phyloP scores from a whole-genome alignment of 2,329 filamentous ascomycete genomes.

The Fusarium chaquense region DNA sequence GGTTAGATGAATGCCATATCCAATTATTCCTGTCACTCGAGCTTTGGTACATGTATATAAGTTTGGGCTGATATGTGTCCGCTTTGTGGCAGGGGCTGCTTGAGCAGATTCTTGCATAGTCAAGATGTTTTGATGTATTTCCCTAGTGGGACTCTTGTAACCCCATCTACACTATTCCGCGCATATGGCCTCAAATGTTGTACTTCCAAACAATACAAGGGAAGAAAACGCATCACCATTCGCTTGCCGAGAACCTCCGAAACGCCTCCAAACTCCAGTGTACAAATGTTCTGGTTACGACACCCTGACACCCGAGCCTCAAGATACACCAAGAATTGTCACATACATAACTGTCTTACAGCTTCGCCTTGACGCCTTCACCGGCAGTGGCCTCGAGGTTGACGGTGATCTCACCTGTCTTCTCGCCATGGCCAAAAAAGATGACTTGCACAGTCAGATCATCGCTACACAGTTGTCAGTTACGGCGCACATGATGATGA shows the following conservation, averaged over 20 bases:
- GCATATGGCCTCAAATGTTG: constrained; percentile 1
- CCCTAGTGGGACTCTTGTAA: not conserved
- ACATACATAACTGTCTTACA: constrained; percentile 46
- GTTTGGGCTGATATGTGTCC: not conserved
- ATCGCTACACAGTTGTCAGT: constrained; percentile 68
- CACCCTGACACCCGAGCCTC: not conserved
- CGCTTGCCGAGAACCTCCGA: constrained; percentile 24
- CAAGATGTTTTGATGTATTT: not conserved
- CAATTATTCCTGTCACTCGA: not conserved
- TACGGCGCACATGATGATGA: not conserved
- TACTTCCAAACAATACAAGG: constrained; percentile 12
- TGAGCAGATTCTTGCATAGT: not conserved
- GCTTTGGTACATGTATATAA: not conserved
- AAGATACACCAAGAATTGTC: not conserved
- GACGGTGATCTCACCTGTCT: constrained; percentile 81
- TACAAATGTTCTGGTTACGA: constrained; percentile 1
- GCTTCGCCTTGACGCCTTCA: constrained; percentile 55
- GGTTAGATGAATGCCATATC: not conserved
- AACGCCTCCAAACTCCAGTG: constrained; percentile 45
- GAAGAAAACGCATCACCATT: constrained; percentile 10
- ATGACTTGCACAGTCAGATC: constrained; percentile 98
- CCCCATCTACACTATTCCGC: constrained; percentile 1
- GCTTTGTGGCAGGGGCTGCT: not conserved
- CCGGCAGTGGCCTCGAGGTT: constrained; percentile 87
- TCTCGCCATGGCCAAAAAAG: constrained; percentile 89